Conservation (phyloP, 345 rosid species). For the Populus deltoides region DNA sequence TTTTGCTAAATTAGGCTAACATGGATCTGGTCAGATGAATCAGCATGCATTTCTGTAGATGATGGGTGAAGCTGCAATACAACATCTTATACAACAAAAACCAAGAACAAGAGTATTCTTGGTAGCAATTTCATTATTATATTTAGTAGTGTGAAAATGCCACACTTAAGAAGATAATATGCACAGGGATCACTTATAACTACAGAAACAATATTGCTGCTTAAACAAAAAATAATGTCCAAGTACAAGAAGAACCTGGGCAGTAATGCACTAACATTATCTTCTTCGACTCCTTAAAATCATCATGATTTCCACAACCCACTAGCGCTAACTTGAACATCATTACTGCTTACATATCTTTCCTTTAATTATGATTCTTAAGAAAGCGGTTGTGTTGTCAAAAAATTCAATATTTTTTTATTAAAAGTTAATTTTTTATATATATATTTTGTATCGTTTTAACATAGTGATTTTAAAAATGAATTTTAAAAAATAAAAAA, state of each 20-base stretch:
- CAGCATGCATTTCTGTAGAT: not conserved
- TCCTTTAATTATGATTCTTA: not conserved
- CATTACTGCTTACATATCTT: not conserved
- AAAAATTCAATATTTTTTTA: too few relatives aligned
- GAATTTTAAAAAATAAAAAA: too few relatives aligned
- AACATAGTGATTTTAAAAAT: too few relatives aligned
- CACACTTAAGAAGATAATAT: not conserved
- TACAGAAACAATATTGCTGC: not conserved
- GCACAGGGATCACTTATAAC: not conserved
- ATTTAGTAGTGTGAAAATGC: not conserved
- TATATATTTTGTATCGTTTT: too few relatives aligned
- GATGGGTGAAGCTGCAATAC: not conserved
- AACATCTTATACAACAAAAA: not conserved
- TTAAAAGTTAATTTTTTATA: too few relatives aligned
- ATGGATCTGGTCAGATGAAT: conserved; percentile 6
- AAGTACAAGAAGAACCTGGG: not conserved
- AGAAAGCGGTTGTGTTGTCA: too few relatives aligned
- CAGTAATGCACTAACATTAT: not conserved
- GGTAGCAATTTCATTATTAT: not conserved
- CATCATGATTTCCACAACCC: not conserved
- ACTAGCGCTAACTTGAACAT: not conserved
- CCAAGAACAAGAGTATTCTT: not conserved
- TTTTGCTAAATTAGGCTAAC: not conserved
- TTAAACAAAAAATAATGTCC: not conserved
- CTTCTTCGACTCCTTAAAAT: not conserved